Evolutionary conservation across 768 basidiomycete genomes (phyloP), one percentile per base, ranked within the genome.

Genomic region (Fomitopsis pulvina): DNA sequence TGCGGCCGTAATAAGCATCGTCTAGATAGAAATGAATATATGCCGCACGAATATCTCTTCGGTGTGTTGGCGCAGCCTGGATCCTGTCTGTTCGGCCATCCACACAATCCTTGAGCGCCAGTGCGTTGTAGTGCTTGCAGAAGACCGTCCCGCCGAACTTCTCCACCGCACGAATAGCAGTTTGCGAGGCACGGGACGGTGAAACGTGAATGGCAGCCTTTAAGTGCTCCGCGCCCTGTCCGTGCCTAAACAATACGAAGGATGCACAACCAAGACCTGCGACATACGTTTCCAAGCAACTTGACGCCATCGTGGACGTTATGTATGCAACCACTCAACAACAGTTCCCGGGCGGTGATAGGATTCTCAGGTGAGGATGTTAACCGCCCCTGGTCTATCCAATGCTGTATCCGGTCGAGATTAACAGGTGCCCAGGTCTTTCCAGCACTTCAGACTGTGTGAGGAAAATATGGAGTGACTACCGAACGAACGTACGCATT

Each of bases 281-380:
- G 42, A 21, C 81, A 48, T 55, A 92, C 91, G 59, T 86, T 82
- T 48, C 86, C 92, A 27, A 98, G 71, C 22, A 99, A 71, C 70
- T 98, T 99, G 44, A 98, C 79, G 2, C 96, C 96, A 55, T 92
- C 88, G 57, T 89, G 83, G 2, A 83, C 85, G 47, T 91, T 77
- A 66, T 97, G 94, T 12, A 98, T 71, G 57, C 91, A 91, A 0
- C 92, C 87, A 54, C 89, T 92, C 50, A 83, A 66, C n/a, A 94
- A 71, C 24, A 97, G 69, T 54, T 92, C 87, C 28, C 76, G 80
- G 37, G 91, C 91, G 20, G 92, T 96, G 47, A 99, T 97, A 4
- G 92, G 88, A 38, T 80, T 76, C 45, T 85, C 81, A 11, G 82
- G 83, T 0, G 87, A 81, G 1, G 87, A 91, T 28, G 78, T 71